Conservation (phyloP, 345 rosid genomes). For the Acer campestre region DNA sequence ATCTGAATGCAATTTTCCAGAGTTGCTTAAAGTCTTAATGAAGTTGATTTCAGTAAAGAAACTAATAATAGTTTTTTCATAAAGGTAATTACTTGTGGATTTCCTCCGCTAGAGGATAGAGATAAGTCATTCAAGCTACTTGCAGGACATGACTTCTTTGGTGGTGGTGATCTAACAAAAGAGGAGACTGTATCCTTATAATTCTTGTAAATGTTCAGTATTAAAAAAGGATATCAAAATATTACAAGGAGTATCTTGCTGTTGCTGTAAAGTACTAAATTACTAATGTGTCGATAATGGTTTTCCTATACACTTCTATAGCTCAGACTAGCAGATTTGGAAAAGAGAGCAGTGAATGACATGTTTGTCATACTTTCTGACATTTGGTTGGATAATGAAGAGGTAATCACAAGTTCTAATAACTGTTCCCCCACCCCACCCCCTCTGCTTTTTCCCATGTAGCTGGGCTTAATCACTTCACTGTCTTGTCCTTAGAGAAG, state of each 20-base stretch:
- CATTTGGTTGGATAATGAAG: constrained; percentile 85
- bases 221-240: constrained; percentile 6
- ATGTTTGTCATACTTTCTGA: constrained; percentile 93
- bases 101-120: constrained; percentile 91
- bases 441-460: constrained; percentile 7
- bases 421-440: neutral
- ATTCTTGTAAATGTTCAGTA: constrained; percentile 10
- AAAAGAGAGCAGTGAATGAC: constrained; percentile 68
- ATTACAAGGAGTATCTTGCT: constrained; percentile 2
- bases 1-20: neutral
- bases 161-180: constrained; percentile 69
- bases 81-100: constrained; percentile 88
- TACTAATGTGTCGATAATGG: constrained; percentile 5
- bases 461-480: constrained; percentile 38
- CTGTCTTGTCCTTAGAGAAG: constrained; percentile 62
- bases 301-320: constrained; percentile 44
- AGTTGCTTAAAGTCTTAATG: neutral
- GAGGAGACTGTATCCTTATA: constrained; percentile 75
- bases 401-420: constrained; percentile 49
- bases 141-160: constrained; percentile 81
- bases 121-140: constrained; percentile 67
- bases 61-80: constrained; percentile 19
- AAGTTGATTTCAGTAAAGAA: constrained; percentile 7
- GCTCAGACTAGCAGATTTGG: constrained; percentile 68
- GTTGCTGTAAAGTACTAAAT: constrained; percentile 3